Evolutionary conservation across 192 early-diverging fungal species (phyloP).

Genomic region (Helicostylum pulchrum): DNA sequence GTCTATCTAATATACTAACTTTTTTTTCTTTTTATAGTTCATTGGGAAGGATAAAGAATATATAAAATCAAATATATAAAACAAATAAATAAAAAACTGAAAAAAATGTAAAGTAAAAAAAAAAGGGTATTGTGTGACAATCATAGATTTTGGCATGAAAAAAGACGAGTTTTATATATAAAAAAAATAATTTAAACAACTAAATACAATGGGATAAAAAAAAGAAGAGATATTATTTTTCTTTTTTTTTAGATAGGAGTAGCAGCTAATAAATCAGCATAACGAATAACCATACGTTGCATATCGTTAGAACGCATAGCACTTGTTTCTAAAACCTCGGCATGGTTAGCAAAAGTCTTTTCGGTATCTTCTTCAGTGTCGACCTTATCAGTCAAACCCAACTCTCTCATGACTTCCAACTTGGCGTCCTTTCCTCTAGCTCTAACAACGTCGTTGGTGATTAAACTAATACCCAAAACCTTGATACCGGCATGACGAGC

Average conservation of each 20-base stretch:
- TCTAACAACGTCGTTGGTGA: conserved; percentile 68
- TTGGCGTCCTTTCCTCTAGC: conserved; percentile 43
- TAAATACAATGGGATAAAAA: too few species aligned
- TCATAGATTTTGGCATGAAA: too few species aligned
- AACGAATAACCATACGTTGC: conserved; percentile 37
- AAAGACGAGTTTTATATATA: neutral
- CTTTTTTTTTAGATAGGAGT: too few species aligned
- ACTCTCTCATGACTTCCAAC: conserved; percentile 19
- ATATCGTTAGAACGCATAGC: conserved; percentile 52
- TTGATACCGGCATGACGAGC: conserved; percentile 80
- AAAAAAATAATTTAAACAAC: neutral
- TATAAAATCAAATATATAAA: neutral
- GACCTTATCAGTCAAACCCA: conserved; percentile 21
- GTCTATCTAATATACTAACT: neutral
- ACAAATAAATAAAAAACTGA: neutral
- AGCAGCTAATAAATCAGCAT: conserved; percentile 16
- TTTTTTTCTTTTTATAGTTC: conserved; percentile 10
- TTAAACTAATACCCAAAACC: conserved; percentile 74
- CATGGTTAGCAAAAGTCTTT: conserved; percentile 55
- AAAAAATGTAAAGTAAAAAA: too few species aligned
- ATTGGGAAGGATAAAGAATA: conserved; percentile 19
- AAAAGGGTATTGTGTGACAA: too few species aligned
- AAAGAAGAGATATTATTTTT: too few species aligned
- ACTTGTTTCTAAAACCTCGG: conserved; percentile 66
- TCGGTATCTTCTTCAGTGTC: conserved; percentile 36